A percentile compares a stretch with the other conserved stretches of the same genome.
Evolutionary conservation across 2,329 filamentous ascomycete species (phyloP).

Genomic region (Botrytis pseudocinerea): DNA sequence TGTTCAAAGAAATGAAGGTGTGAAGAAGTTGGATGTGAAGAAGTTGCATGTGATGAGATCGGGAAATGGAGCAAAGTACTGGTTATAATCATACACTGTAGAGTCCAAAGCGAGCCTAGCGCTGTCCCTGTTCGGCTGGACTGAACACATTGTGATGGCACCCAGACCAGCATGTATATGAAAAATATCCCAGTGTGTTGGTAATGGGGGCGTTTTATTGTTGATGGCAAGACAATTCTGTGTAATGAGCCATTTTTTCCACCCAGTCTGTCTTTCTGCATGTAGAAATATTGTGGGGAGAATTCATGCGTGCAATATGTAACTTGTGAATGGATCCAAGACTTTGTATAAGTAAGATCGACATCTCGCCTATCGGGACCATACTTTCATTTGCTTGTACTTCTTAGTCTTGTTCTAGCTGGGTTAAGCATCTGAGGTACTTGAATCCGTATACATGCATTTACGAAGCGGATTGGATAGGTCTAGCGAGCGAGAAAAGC

Average conservation of each 20-base stretch:
- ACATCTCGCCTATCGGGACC: background rate
- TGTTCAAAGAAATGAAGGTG: background rate
- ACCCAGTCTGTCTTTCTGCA: background rate
- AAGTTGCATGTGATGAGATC: background rate
- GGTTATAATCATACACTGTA: background rate
- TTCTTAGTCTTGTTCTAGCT: background rate
- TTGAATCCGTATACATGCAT: constrained; percentile 22
- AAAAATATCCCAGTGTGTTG: background rate
- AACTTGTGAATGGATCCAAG: background rate
- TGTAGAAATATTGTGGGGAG: background rate
- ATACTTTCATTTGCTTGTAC: background rate
- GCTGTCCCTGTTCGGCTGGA: constrained; percentile 9
- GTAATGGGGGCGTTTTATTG: background rate
- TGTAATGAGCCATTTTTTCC: background rate
- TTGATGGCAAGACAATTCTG: background rate
- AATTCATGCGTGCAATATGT: background rate
- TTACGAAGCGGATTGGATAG: constrained; percentile 25
- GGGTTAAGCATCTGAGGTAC: background rate
- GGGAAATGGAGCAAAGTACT: background rate
- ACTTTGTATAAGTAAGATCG: constrained; percentile 11
- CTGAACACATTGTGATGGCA: background rate
- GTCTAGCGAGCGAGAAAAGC: constrained; percentile 1
- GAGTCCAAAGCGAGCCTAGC: background rate
- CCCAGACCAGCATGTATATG: background rate
- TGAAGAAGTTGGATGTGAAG: background rate